These are phyloP conservation scores for Ascochyta viciae-villosae DNA, from an alignment of 2,329 filamentous ascomycete species.

Conservation along the genomic window DNA sequence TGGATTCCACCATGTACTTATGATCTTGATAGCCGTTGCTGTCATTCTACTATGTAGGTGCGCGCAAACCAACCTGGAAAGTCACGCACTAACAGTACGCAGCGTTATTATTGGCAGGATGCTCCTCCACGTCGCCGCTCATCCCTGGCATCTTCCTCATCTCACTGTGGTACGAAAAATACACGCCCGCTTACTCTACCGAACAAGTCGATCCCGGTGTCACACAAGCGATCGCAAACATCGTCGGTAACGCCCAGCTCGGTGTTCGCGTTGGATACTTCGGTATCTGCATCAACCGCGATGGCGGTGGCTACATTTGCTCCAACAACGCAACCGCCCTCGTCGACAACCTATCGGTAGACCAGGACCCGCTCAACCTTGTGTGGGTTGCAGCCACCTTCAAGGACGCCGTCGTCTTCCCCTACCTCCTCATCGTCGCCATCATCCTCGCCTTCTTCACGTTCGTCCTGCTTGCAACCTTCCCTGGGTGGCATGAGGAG, in stretches of 20 bases:
- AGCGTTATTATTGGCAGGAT: slow-evolving; percentile 93
- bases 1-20: slow-evolving; percentile 85
- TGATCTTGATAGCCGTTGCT: slow-evolving; percentile 92
- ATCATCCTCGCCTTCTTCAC: slow-evolving; percentile 97
- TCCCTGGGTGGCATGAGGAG: slow-evolving; percentile 97
- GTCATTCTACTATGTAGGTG: slow-evolving; percentile 93
- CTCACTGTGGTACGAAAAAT: slow-evolving; percentile 93
- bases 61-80: slow-evolving; percentile 18
- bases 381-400: slow-evolving; percentile 98
- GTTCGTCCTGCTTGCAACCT: slow-evolving; percentile 92
- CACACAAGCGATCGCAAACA: slow-evolving; percentile 84
- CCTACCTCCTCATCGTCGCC: slow-evolving; percentile 97
- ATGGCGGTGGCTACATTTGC: slow-evolving; percentile 91
- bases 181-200: slow-evolving; percentile 80
- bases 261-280: slow-evolving; percentile 97
- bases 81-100: slow-evolving; percentile 28
- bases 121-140: slow-evolving; percentile 92
- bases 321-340: slow-evolving; percentile 96
- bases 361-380: slow-evolving; percentile 94
- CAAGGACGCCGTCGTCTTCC: slow-evolving; percentile 98
- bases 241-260: slow-evolving; percentile 82
- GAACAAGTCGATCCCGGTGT: slow-evolving; percentile 91
- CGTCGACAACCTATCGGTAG: slow-evolving; percentile 84
- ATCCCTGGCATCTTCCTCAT: slow-evolving; percentile 97
- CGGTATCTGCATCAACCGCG: slow-evolving; percentile 92